A percentile compares a stretch with the other conserved stretches of the same genome.
phyloP scores from a whole-genome alignment of 805 yeast species.

The Diddensiella caesifluorescens region DNA sequence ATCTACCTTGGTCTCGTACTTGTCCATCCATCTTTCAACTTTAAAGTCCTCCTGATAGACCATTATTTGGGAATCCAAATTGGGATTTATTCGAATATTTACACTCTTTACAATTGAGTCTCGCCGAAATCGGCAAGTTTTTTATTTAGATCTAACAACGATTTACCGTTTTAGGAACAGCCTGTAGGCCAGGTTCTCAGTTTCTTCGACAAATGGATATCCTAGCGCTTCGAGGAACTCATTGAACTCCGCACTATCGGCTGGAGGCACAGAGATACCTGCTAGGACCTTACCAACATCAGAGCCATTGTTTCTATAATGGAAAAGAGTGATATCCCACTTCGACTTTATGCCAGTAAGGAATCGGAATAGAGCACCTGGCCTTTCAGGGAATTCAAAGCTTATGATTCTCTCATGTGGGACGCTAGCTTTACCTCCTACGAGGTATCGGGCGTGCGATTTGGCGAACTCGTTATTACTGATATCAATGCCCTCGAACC shows the following conservation, averaged over 20 bases:
- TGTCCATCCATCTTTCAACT: slow-evolving; percentile 53
- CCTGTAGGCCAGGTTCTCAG: slow-evolving; percentile 79
- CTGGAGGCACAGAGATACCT: slow-evolving; percentile 79
- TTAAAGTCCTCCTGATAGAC: slow-evolving; percentile 34
- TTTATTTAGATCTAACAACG: too few species aligned
- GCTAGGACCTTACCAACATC: slow-evolving; percentile 91
- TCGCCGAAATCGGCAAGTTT: too few species aligned
- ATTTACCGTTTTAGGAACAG: slow-evolving; percentile 48
- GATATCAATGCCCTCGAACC: slow-evolving; percentile 75
- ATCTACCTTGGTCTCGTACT: slow-evolving; percentile 38
- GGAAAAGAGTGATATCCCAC: slow-evolving; percentile 94
- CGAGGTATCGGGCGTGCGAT: slow-evolving; percentile 90
- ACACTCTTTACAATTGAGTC: too few species aligned
- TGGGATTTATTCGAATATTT: too few species aligned
- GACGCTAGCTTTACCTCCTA: slow-evolving; percentile 80
- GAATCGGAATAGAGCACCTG: slow-evolving; percentile 86
- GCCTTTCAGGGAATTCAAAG: slow-evolving; percentile 96
- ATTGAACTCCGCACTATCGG: slow-evolving; percentile 59
- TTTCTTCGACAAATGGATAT: slow-evolving; percentile 73
- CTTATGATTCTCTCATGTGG: slow-evolving; percentile 71
- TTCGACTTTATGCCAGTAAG: slow-evolving; percentile 61
- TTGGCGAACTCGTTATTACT: slow-evolving; percentile 94
- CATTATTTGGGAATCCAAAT: too few species aligned
- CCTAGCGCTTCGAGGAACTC: slow-evolving; percentile 65
- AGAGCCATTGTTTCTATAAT: slow-evolving; percentile 94